These are phyloP conservation scores for Haplosporangium gracile DNA, from an alignment of 192 early-diverging fungal genomes.

Conservation along the genomic window DNA sequence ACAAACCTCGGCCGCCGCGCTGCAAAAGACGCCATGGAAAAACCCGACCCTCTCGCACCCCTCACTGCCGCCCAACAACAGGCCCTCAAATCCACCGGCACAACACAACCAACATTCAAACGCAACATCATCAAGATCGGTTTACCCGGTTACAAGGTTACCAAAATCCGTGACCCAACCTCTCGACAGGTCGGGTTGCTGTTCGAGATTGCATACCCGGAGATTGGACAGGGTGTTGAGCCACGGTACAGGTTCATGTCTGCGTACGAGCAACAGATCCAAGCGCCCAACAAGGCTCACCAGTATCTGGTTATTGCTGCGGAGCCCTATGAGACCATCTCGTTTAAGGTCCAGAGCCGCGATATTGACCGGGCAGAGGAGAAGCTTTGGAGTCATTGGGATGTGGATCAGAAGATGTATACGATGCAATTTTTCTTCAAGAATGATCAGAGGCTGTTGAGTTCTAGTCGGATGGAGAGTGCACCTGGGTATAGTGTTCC, in stretches of 20 bases:
- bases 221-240: constrained; percentile 85
- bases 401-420: constrained; percentile 88
- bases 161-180: constrained; percentile 90
- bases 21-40: constrained; percentile 86
- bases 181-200: constrained; percentile 91
- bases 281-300: constrained; percentile 86
- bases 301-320: constrained; percentile 97
- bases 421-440: constrained; percentile 95
- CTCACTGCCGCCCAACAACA: constrained; percentile 58
- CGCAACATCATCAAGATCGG: constrained; percentile 94
- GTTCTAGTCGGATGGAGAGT: constrained; percentile 48
- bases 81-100: constrained; percentile 51
- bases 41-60: constrained; percentile 56
- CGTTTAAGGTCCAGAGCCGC: constrained; percentile 93
- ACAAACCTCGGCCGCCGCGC: constrained; percentile 92
- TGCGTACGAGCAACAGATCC: constrained; percentile 94
- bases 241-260: constrained; percentile 97
- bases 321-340: constrained; percentile 95
- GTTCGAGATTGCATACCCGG: constrained; percentile 96
- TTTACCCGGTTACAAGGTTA: constrained; percentile 94
- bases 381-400: constrained; percentile 95
- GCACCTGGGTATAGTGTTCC: constrained; percentile 41
- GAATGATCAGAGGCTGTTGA: constrained; percentile 61
- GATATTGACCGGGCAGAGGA: constrained; percentile 92
- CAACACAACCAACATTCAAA: constrained; percentile 58